Evolutionary conservation across 2,329 filamentous ascomycete genomes (phyloP), one percentile per base, ranked within the genome.

Genomic region (Colletotrichum salicis): DNA sequence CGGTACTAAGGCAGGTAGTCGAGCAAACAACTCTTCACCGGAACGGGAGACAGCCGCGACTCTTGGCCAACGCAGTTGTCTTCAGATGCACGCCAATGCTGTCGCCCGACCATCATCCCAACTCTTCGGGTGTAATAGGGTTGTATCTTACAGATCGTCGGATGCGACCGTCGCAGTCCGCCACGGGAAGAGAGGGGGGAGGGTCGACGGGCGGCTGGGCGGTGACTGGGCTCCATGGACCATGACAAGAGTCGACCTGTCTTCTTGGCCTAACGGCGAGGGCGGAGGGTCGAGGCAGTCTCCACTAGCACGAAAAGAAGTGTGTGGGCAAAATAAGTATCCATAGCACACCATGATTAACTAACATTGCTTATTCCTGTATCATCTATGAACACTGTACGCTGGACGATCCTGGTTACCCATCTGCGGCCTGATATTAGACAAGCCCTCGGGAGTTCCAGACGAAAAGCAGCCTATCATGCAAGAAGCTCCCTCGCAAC

Each of bases 401-500:
- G 22, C 15, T 19, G 35, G 5, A 45, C 27, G 4, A 22, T n/a
- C 8, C 19, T 19, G 19, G n/a, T 4, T 48, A 22, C 19, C 19
- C 41, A 48, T 48, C 19, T n/a, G 41, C 8, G 8, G 19, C 7
- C 41, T 11, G n/a, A 54, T 29, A 22, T 22, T 27, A 27, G 15
- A 41, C 19, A 41, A 7, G 37, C 37, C 19, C 37, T 19, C 37
- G 15, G 37, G 13, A 41, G 35, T 41, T 41, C 35, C 37, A 6
- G 8, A 19, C 37, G 15, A 15, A 41, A 6, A 15, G 5, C 27
- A n/a, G 15, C 56, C 24, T 8, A 48, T 59, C 35, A 71, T 31
- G 69, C 76, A 27, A 83, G 74, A 58, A 84, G 68, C 70, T 84
- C 82, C 71, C 79, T 81, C 12, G 76, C 76, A 10, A 85, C 81